Evolutionary conservation across 768 basidiomycete genomes (phyloP), one percentile per base, ranked within the genome.

Genomic region (Mycena latifolia): DNA sequence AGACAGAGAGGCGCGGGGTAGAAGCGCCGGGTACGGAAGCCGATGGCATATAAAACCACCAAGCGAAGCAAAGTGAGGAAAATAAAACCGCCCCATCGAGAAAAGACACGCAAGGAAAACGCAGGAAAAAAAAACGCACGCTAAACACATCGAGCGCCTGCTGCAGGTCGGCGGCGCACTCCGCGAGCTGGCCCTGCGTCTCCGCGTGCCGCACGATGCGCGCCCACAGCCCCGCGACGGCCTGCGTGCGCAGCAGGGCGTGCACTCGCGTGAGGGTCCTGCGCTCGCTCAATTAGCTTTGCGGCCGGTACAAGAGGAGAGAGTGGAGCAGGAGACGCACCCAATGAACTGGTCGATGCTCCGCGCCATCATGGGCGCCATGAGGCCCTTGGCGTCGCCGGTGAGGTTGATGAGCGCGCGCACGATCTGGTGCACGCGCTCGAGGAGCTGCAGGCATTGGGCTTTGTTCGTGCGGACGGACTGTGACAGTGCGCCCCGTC

Each of bases 121-220:
- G n/a, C n/a, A n/a, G n/a, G n/a, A n/a, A n/a, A n/a, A n/a, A n/a
- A n/a, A n/a, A 35, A 60, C 63, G 67, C 29, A 79, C 83, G 0
- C 70, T 83, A 29, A 59, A 62, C 0, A 78, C 79, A 64, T 61
- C 61, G 24, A 63, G 10, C 45, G 66, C 66, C 37, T 59, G 56
- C 61, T 55, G 43, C 9, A 67, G 61, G 29, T 6, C 66, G 15
- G n/a, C 55, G 3, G 27, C 22, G 41, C 61, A 63, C 20, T 63
- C 10, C 27, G 31, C 14, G 3, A 67, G 50, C 41, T 27, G n/a
- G 6, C 25, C 57, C 18, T 31, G 55, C 28, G 51, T 67, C 56
- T 67, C 66, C 0, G 43, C 28, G 51, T 60, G 51, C 15, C 57
- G 50, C 20, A 67, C 22, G 29, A 67, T 60, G 52, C 66, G 61